Base-by-base conservation (phyloP, 1,284 basidiomycete genomes). In the Veloporphyrellus conicus region DNA sequence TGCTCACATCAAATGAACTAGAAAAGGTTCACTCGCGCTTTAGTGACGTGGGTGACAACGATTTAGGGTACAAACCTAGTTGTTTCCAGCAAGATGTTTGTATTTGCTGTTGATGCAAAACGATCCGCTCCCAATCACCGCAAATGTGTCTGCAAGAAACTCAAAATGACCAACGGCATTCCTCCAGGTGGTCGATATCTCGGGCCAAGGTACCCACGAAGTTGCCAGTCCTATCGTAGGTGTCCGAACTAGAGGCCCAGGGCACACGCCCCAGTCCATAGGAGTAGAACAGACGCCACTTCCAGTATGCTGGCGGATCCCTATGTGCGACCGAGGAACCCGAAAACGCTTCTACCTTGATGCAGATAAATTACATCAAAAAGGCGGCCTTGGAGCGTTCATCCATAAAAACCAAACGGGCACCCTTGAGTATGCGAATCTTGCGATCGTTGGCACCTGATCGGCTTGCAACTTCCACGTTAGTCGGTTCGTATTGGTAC, bases 341-440 rank as follows among this genome's bases (percentile, higher is more conserved):
- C 37, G 31, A 60, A 42, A 54, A 44, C 6, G 48, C 49, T 49
- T 57, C 58, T 36, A 37, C 49, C 47, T 53, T 45, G 53, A 54
- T 50, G 57, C 29, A 35, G 19, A 18, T 33, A 37, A 41, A 51
- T 68, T 57, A 79, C 41, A 68, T 68, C 40, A 76, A 48, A 56
- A 77, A 59, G 4, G 73, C 60, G 19, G 71, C 71, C 48, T 61
- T 68, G 12, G 72, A 72, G 40, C 60, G 54, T 40, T 76, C 71
- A 46, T 79, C 74, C 46, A 77, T 48, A 28, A 78, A 62, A 15
- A 68, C 71, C 25, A 79, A 63, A 50, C 60, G 56, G 20, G 51
- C 52, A 27, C 64, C 63, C 48, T 56, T 65, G 50, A 65, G 58
- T 27, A 65, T 50, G 53, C 63, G 66, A 56, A 67, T 64, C 53